Base-by-base conservation (phyloP, 768 basidiomycete genomes). In the Lactarius quietus region DNA sequence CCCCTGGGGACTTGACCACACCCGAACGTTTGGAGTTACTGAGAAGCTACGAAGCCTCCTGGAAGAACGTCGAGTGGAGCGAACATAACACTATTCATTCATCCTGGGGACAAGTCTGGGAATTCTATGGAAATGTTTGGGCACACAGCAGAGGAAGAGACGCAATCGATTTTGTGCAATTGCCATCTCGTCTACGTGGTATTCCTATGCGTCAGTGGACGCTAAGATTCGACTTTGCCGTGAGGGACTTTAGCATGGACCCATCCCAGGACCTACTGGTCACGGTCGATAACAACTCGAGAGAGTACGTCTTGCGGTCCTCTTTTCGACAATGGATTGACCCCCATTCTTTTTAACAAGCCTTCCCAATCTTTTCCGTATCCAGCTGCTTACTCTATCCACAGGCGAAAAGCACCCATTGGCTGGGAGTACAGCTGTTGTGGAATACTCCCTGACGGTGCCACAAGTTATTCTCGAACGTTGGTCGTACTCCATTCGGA, bases 251-350 rank as follows among this genome's bases (percentile, higher is more conserved):
- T 52, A 20, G 67, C 41, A 64, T 70, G 18, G 69, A 70, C 35
- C 64, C 69, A 15, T 65, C 63, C 41, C 69, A 70, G 54, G 67
- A 70, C 36, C 54, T 69, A 12, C 58, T 70, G 14, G 63, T 66
- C 18, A 41, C 64, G 3, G n/a, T 70, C 41, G 68, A 68, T 52
- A 45, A 9, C 20, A 43, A n/a, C 45, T 1, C 77, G 26, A 62
- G 67, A 33, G 53, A 57, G 62, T 74, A 69, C 82, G 68, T 69
- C 76, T 71, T 2, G 31, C 57, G 39, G 36, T 20, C 39, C 29
- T 68, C 39, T 23, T 14, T 29, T 23, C 14, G 20, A n/a, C 9
- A 29, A 41, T 35, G 18, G 9, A 53, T 51, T 48, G 61, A 31
- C 20, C 33, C 23, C 26, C 23, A 26, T 20, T 60, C 55, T 36